These are phyloP conservation scores for Ceriops decandra DNA, from an alignment of 345 rosid genomes.

Conservation along the genomic window DNA sequence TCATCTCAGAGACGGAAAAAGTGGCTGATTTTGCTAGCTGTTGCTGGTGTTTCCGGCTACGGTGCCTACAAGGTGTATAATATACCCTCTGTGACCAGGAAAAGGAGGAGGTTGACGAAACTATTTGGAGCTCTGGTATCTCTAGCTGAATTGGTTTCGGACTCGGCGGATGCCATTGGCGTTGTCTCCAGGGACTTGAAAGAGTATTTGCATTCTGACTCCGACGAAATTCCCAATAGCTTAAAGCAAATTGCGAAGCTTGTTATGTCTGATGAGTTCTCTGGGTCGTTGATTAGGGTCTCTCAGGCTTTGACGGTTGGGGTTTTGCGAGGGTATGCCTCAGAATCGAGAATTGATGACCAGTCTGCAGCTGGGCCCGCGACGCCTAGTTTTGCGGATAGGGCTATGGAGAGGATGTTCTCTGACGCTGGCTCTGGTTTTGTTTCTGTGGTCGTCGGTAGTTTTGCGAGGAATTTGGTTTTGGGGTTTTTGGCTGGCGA, in stretches of 20 bases:
- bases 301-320: conserved; percentile 69
- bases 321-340: conserved; percentile 50
- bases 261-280: conserved; percentile 56
- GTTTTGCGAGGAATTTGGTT: conserved; percentile 88
- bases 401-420: conserved; percentile 61
- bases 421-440: conserved; percentile 76
- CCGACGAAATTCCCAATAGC: conserved; percentile 78
- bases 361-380: conserved; percentile 16
- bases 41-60: conserved; percentile 63
- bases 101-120: conserved; percentile 57
- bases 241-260: conserved; percentile 81
- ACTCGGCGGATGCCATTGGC: conserved; percentile 58
- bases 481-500: conserved; percentile 60
- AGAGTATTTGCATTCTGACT: conserved; percentile 60
- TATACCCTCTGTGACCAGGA: conserved; percentile 56
- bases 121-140: conserved; percentile 55
- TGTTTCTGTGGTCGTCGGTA: conserved; percentile 76
- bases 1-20: conserved; percentile 52
- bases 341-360: conserved; percentile 22
- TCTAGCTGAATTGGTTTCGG: conserved; percentile 63
- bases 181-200: conserved; percentile 68
- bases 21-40: conserved; percentile 55
- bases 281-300: conserved; percentile 47
- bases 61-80: conserved; percentile 71
- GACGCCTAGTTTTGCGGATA: conserved; percentile 42